phyloP scores from a whole-genome alignment of 73 alveolate genomes.

The Blepharisma japonicum region DNA sequence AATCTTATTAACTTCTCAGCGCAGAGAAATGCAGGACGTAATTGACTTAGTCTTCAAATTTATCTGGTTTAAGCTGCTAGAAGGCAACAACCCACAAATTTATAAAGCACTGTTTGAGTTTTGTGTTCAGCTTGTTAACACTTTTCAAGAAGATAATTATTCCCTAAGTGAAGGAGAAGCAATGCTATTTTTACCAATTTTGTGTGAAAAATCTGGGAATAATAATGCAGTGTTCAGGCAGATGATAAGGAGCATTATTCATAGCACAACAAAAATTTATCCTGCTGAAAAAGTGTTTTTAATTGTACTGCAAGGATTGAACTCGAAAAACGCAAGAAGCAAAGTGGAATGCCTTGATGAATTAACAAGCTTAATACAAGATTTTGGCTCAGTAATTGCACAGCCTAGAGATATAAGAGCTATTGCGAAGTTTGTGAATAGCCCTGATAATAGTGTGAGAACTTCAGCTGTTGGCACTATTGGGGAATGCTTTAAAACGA shows the following conservation, averaged over 20 bases:
- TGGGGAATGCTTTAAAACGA: constrained; percentile 42
- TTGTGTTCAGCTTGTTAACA: constrained; percentile 29
- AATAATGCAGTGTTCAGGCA: constrained; percentile 47
- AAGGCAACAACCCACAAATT: constrained; percentile 43
- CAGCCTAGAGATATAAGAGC: constrained; percentile 38
- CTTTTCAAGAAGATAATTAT: constrained; percentile 31
- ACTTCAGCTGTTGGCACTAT: constrained; percentile 39
- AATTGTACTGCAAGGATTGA: constrained; percentile 28
- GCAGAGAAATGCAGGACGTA: constrained; percentile 35
- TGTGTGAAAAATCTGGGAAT: constrained; percentile 53
- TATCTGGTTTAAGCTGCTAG: constrained; percentile 41
- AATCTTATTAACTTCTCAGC: constrained; percentile 23
- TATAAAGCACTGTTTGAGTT: constrained; percentile 43
- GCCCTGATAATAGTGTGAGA: constrained; percentile 47
- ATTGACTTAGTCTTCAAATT: constrained; percentile 50
- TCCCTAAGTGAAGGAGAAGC: constrained; percentile 57
- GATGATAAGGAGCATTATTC: constrained; percentile 41
- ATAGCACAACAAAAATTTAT: constrained; percentile 34
- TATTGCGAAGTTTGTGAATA: constrained; percentile 44
- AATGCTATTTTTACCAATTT: constrained; percentile 31
- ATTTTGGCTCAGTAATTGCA: constrained; percentile 33
- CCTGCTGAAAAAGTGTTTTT: constrained; percentile 18
- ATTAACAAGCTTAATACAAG: constrained; percentile 31
- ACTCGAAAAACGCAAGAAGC: constrained; percentile 46
- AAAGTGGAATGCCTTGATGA: constrained; percentile 57